Conservation (phyloP, 495 filamentous ascomycete genomes). For the Xeromyces bisporus region DNA sequence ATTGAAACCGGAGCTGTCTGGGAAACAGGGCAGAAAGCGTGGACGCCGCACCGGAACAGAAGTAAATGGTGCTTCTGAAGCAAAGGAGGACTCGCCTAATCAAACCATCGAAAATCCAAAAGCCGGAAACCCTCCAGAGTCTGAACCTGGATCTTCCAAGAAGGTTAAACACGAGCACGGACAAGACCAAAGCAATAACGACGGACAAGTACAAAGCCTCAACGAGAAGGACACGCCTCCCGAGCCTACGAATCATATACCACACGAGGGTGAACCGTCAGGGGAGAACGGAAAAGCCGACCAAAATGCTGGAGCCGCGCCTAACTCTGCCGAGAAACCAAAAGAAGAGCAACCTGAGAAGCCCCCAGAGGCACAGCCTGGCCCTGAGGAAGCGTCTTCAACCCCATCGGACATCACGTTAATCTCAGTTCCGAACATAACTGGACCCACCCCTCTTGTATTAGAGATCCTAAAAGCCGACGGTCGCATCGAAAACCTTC, state of each 20-base stretch:
- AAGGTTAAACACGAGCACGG: not conserved
- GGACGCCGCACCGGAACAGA: not conserved
- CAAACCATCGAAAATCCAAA: not conserved
- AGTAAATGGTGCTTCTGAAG: constrained; percentile 1
- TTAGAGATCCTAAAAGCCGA: constrained; percentile 27
- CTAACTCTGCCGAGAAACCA: no score
- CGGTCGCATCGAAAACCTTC: constrained; percentile 15
- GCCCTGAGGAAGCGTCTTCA: not conserved
- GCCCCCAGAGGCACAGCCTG: not conserved
- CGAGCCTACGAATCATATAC: no score
- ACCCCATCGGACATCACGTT: not conserved
- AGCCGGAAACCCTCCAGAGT: not conserved
- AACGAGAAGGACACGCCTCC: no score
- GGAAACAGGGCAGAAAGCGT: no score
- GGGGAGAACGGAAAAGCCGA: no score
- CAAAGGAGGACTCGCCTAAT: not conserved
- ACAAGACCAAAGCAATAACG: not conserved
- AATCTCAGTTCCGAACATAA: constrained; percentile 18
- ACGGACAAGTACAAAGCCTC: not conserved
- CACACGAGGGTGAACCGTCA: no score
- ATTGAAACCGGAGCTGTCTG: no score
- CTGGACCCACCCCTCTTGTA: constrained; percentile 14
- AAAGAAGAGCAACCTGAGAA: not conserved
- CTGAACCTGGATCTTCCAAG: not conserved
- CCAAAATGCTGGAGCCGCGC: not conserved